These are phyloP conservation scores for Kentomonas sorsogonicus DNA, from an alignment of 208 protist species.

Conservation along the genomic window DNA sequence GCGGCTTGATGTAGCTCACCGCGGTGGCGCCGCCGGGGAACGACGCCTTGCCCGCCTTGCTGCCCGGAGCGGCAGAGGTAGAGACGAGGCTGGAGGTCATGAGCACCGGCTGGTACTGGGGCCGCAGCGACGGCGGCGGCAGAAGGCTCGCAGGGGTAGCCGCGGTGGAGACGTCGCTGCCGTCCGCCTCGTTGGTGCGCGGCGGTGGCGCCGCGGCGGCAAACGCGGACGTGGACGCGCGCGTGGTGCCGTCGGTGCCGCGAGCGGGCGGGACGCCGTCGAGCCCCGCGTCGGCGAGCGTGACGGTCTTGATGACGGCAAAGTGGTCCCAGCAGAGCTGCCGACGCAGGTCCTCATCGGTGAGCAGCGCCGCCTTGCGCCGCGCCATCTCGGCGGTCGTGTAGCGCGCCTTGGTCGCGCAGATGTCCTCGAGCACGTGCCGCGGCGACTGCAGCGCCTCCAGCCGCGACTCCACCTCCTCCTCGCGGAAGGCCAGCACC, in stretches of 20 bases:
- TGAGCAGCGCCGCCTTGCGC: constrained; percentile 72
- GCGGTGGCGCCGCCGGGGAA: constrained; percentile 9
- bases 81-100: constrained; percentile 62
- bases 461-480: constrained; percentile 72
- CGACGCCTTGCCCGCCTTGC: background rate
- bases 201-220: constrained; percentile 1
- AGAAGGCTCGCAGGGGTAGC: no score
- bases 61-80: constrained; percentile 10
- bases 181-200: background rate
- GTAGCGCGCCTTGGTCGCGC: constrained; percentile 72
- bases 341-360: constrained; percentile 77
- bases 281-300: constrained; percentile 58
- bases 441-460: constrained; percentile 39
- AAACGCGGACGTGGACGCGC: background rate
- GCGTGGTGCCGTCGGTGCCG: constrained; percentile 17
- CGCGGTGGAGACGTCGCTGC: no score
- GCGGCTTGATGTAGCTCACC: constrained; percentile 17
- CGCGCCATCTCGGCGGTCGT: constrained; percentile 67
- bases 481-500: constrained; percentile 56
- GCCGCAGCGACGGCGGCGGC: constrained; percentile 1
- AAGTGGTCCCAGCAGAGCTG: constrained; percentile 80
- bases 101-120: constrained; percentile 48
- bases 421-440: constrained; percentile 54
- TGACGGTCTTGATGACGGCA: constrained; percentile 67
- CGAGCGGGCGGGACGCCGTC: constrained; percentile 66